phyloP scores from a whole-genome alignment of 164 flowering plant species.

The Pachysandra terminalis region DNA sequence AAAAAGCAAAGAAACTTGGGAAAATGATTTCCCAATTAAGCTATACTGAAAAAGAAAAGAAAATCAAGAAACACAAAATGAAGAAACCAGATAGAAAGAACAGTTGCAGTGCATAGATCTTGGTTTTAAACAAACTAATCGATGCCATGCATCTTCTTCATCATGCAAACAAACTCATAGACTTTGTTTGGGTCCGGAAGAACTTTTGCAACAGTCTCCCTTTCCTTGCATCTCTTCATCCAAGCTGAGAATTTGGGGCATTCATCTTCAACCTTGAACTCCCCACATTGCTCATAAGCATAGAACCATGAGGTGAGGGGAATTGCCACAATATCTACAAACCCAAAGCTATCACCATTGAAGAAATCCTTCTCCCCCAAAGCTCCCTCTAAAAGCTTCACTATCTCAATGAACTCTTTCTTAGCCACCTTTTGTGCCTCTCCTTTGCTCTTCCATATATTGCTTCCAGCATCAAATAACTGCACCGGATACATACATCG shows the following conservation, averaged over 20 bases:
- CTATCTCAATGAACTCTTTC: slow-evolving; percentile 37
- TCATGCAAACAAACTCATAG: slow-evolving; percentile 31
- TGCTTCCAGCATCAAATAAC: slow-evolving; percentile 36
- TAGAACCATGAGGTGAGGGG: slow-evolving; percentile 42
- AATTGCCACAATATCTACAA: slow-evolving; percentile 35
- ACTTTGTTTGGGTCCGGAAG: slow-evolving; percentile 45
- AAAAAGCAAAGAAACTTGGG: too few relatives aligned
- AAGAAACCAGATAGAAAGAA: neutral
- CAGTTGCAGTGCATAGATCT: too few relatives aligned
- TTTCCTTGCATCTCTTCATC: slow-evolving; percentile 45
- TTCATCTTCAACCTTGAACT: slow-evolving; percentile 39
- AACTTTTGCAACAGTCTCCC: slow-evolving; percentile 39
- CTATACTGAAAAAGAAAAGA: neutral
- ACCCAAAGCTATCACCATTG: slow-evolving; percentile 47
- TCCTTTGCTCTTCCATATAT: slow-evolving; percentile 45
- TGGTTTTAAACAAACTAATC: slow-evolving; percentile 15
- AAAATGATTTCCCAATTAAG: too few relatives aligned
- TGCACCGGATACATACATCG: slow-evolving; percentile 6
- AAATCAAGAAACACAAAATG: neutral
- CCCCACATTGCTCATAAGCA: slow-evolving; percentile 41
- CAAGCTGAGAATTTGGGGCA: slow-evolving; percentile 49
- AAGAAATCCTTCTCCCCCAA: slow-evolving; percentile 47
- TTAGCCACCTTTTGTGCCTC: slow-evolving; percentile 36
- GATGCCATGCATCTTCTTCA: slow-evolving; percentile 47
- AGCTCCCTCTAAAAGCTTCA: slow-evolving; percentile 50